These are phyloP conservation scores for Hypoxylon sp. DNA, from an alignment of 2,329 filamentous ascomycete genomes.

Conservation along the genomic window DNA sequence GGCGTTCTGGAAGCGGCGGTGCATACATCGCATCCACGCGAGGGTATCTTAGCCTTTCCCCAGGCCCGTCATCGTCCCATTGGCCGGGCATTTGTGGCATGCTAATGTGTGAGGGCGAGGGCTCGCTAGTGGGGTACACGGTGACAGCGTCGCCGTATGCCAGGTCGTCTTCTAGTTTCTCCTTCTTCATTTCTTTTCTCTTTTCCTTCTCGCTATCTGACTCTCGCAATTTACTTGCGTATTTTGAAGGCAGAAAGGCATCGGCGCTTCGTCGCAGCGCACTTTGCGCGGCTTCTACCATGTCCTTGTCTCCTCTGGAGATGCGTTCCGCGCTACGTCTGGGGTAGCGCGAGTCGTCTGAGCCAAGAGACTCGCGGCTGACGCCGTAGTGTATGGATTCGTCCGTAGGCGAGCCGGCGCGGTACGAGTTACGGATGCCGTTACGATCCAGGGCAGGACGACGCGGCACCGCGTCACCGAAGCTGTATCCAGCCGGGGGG, in stretches of 20 bases:
- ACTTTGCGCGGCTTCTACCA: slow-evolving; percentile 44
- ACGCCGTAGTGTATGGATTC: slow-evolving; percentile 46
- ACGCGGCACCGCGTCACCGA: slow-evolving; percentile 52
- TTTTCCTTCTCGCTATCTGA: slow-evolving; percentile 51
- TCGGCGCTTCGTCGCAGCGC: slow-evolving; percentile 49
- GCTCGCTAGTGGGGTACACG: slow-evolving; percentile 41
- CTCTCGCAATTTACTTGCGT: slow-evolving; percentile 46
- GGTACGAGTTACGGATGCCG: slow-evolving; percentile 54
- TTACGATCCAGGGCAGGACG: slow-evolving; percentile 51
- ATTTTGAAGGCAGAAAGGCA: slow-evolving; percentile 49
- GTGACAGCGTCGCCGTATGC: slow-evolving; percentile 59
- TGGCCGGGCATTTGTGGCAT: slow-evolving; percentile 52
- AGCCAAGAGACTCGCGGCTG: slow-evolving; percentile 37
- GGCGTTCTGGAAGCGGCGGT: slow-evolving; percentile 31
- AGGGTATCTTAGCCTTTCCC: slow-evolving; percentile 51
- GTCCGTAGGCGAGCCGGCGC: slow-evolving; percentile 47
- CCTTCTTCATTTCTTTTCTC: slow-evolving; percentile 52
- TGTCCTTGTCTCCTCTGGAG: slow-evolving; percentile 46
- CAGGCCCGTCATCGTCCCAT: slow-evolving; percentile 55
- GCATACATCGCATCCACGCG: slow-evolving; percentile 45
- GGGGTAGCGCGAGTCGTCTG: slow-evolving; percentile 28
- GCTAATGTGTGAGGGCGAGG: slow-evolving; percentile 16
- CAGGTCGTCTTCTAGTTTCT: slow-evolving; percentile 59
- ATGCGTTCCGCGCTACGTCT: slow-evolving; percentile 37
- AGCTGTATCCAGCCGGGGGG: slow-evolving; percentile 56